Conservation (phyloP, 2,329 filamentous ascomycete genomes). For the Scleromitrula shiraiana region DNA sequence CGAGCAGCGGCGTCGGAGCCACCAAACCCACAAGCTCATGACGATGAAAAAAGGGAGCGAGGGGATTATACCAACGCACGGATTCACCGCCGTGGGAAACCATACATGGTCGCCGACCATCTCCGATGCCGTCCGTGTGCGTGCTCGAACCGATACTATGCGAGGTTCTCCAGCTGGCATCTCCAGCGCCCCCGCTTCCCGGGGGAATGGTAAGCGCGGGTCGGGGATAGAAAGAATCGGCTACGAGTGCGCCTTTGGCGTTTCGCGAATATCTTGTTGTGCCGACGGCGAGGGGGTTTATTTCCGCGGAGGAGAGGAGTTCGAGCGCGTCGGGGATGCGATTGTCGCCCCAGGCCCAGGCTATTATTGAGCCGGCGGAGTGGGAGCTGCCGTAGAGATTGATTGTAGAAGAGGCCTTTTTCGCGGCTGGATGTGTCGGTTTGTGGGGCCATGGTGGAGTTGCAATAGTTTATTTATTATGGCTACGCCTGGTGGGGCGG, state of each 20-base stretch:
- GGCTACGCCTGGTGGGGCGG: constrained; percentile 45
- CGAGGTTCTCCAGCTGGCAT: constrained; percentile 52
- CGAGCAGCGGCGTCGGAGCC: constrained; percentile 47
- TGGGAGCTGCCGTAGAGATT: constrained; percentile 47
- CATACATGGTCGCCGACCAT: constrained; percentile 54
- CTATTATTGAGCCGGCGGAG: constrained; percentile 49
- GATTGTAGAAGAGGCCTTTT: constrained; percentile 47
- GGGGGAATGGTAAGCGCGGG: constrained; percentile 55
- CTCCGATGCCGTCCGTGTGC: constrained; percentile 49
- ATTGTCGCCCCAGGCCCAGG: constrained; percentile 57
- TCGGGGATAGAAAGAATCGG: constrained; percentile 48
- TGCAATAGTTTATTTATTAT: constrained; percentile 50
- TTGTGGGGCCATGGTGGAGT: constrained; percentile 49
- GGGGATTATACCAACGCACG: constrained; percentile 38
- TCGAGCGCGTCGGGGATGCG: constrained; percentile 53
- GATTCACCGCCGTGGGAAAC: constrained; percentile 50
- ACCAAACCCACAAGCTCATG: constrained; percentile 51
- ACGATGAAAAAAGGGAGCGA: constrained; percentile 47
- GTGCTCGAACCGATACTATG: constrained; percentile 47
- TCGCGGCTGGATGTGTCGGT: constrained; percentile 38
- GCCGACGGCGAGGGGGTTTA: constrained; percentile 43
- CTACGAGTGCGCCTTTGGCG: constrained; percentile 56
- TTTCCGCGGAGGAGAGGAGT: constrained; percentile 35
- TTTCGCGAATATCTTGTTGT: constrained; percentile 58
- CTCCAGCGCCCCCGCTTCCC: constrained; percentile 53